Base-by-base conservation (phyloP, 345 rosid genomes). In the Eucalyptus lansdowneana region DNA sequence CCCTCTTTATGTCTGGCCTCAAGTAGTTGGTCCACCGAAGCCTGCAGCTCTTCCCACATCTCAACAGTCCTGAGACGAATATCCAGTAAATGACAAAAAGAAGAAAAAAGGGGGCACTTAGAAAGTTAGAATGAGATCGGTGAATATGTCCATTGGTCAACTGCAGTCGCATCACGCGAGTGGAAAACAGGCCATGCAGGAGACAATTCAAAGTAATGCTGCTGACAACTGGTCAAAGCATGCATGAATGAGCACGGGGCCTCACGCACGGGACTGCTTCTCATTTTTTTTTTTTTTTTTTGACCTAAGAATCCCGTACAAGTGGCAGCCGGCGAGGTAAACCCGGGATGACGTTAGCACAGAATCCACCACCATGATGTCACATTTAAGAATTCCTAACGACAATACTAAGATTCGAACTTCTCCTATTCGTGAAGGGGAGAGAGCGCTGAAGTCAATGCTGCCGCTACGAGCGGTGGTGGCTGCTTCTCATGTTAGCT, bases 31-130 rank as follows among this genome's bases (percentile, higher is more conserved):
- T 94, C 98, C 98, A 97, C 2, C 99, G 94, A 47, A 97, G 99
- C 49, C 98, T 88, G 90, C 98, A 97, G 87, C 99, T 97, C 92
- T 96, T 97, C 49, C 99, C 99, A 88, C 98, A 97, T 90, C 99
- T 94, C 88, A 92, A 86, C 7, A 92, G 89, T 14, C 93, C 94
- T 92, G 50, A 11, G 58, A 87, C 44, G 49, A 51, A 86, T 21
- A 25, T 9, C 27, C 60, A 53, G 14, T 19, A 34, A 45, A 53
- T 31, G 27, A 37, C 14, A 37, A 10, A 21, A 19, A 21, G 8
- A 19, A 17, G 42, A 21, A 44, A 21, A 42, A 11, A 21, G 3
- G 25, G 21, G 58, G 58, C 81, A 34, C 81, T 72, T 72, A 3
- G 44, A 72, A 72, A 34, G 45, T 72, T 72, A 3, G 44, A 72